These are phyloP conservation scores for Pulicaria dysenterica DNA, from an alignment of 129 eudicot genomes.

Conservation along the genomic window DNA sequence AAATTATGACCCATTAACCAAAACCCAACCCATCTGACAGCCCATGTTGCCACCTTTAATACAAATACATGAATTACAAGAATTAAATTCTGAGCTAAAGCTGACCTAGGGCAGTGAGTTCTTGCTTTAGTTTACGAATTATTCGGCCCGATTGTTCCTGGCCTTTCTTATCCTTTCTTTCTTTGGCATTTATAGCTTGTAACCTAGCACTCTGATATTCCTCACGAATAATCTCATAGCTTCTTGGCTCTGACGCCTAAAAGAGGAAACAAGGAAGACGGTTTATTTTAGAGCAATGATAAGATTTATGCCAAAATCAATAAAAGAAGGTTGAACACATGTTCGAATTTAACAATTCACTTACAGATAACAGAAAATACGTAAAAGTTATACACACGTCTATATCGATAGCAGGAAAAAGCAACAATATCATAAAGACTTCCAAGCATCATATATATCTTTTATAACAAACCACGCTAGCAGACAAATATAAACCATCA, in stretches of 20 bases:
- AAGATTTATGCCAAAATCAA: conserved; percentile 13
- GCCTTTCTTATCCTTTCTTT: conserved; percentile 67
- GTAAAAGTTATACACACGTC: neutral
- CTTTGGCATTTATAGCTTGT: conserved; percentile 82
- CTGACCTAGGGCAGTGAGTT: conserved; percentile 85
- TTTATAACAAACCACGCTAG: conserved; percentile 21
- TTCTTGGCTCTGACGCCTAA: conserved; percentile 60
- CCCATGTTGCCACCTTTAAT: no score
- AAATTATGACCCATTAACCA: no score
- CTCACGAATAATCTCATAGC: conserved; percentile 60
- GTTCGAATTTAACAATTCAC: neutral
- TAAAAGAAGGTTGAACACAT: neutral
- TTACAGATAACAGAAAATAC: neutral
- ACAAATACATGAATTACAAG: neutral
- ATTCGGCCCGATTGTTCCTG: conserved; percentile 76
- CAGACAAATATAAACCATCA: conserved; percentile 11
- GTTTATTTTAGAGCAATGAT: no score
- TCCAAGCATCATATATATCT: conserved; percentile 14
- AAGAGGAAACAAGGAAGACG: neutral
- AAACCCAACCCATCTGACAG: no score
- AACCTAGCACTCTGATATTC: conserved; percentile 79
- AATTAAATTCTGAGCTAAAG: conserved; percentile 6
- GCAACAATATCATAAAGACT: conserved; percentile 4
- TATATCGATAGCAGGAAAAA: neutral
- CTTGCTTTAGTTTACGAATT: conserved; percentile 92